Base-by-base conservation (phyloP, 2,329 filamentous ascomycete species). In the Colletotrichum orchidophilum region DNA sequence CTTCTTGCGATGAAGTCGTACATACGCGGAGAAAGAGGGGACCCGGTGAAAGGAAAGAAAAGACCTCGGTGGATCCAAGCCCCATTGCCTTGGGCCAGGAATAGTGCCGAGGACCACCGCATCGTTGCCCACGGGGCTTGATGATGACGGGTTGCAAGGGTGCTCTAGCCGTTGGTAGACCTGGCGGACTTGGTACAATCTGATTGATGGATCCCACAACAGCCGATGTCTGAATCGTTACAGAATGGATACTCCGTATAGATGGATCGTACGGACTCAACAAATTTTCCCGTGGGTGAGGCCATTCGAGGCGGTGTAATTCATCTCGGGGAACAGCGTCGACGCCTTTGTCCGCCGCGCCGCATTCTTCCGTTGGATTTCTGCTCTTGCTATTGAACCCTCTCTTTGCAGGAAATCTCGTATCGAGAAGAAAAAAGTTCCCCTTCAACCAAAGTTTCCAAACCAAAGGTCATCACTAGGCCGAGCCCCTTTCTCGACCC, bases 401-500 rank as follows among this genome's bases (percentile, higher is more conserved):
- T 46, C 39, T 46, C 18, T n/a, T 46, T 21, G 21, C 39, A 46
- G 39, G n/a, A n/a, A 21, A 46, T 46, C 39, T 46, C 39, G 39
- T 46, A 46, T 46, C 21, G n/a, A n/a, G n/a, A n/a, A n/a, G n/a
- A n/a, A n/a, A n/a, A n/a, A n/a, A n/a, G n/a, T 46, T 1, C 39
- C n/a, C 39, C 5, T 11, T 65, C 39, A 70, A 35, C 66, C 70
- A 61, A 72, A 70, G 39, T 65, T 63, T 27, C 83, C 84, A 73
- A 80, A 78, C 81, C 81, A 83, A 6, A 82, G 75, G 35, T 75
- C 75, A 65, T 83, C 81, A 58, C 77, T 76, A 1, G 81, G 81
- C 18, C 80, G 73, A 74, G 75, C 77, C 2, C 81, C 81, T 8
- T 68, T 76, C 5, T 64, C 61, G 3, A 82, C 79, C 3, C 80